Base-by-base conservation (phyloP, 2,329 filamentous ascomycete species). In the Chaetomium olivaceum region DNA sequence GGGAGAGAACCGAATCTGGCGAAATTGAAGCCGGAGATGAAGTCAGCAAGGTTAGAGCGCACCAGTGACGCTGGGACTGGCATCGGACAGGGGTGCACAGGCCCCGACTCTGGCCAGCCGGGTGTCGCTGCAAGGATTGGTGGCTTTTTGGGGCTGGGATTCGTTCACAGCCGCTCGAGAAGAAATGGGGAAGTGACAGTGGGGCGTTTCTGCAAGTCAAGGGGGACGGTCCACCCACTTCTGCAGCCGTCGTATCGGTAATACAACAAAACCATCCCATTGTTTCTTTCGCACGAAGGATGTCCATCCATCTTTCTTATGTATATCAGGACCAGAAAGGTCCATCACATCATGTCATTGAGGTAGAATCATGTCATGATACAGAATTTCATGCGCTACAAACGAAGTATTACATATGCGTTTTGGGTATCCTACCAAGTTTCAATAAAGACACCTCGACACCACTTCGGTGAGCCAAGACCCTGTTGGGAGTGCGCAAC, bases 1-100 rank as follows among this genome's bases (percentile, higher is more conserved):
- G 31, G 55, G 43, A 62, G 62, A 61, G 54, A 65, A 51, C 58
- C 31, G 29, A 61, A 68, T 58, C 58, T 60, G 64, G 66, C 58
- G 65, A 67, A 70, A 71, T 67, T 68, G 67, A 68, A 63, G 70
- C 54, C 69, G 69, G 69, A 72, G 69, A 72, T 72, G 70, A 72
- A 70, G 69, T 72, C 70, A 71, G 66, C 58, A 58, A 65, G 59
- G 67, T 65, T 46, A 61, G 36, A 62, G 59, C 64, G 64, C 68
- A 61, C 65, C 66, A 65, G 43, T 65, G 31, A 58, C 64, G 54
- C 46, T 33, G 43, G 60, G 46, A 29, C 50, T 56, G 56, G 60
- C 57, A 62, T 55, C 54, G 50, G 61, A 60, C 58, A 56, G 63
- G 61, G 66, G 52, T 57, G 33, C 52, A 59, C 62, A 63, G 43